phyloP scores from a whole-genome alignment of 2,329 filamentous ascomycete genomes.

The Aspergillus fumigatus region DNA sequence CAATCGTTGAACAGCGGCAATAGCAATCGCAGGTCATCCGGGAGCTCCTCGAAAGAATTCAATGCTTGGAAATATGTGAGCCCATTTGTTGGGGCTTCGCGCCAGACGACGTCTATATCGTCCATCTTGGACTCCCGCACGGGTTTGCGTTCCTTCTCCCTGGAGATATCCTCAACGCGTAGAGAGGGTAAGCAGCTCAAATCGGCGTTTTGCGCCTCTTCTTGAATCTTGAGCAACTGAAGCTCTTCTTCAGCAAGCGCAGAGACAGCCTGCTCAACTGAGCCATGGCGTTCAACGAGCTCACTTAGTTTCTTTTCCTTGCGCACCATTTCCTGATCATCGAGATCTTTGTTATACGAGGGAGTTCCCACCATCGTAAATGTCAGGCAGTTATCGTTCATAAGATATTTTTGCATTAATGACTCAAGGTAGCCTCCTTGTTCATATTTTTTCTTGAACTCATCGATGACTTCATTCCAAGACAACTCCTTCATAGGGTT shows the following conservation, averaged over 20 bases:
- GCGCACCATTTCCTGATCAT: conserved; percentile 69
- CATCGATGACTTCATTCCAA: conserved; percentile 83
- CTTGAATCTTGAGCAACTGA: conserved; percentile 74
- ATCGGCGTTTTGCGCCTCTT: conserved; percentile 77
- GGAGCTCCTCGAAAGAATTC: conserved; percentile 71
- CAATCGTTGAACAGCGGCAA: conserved; percentile 88
- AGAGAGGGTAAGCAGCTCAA: conserved; percentile 84
- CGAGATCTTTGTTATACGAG: conserved; percentile 68
- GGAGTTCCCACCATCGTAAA: conserved; percentile 92
- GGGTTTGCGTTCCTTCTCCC: conserved; percentile 71
- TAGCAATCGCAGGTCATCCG: conserved; percentile 76
- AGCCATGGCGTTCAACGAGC: conserved; percentile 63
- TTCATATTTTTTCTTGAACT: conserved; percentile 73
- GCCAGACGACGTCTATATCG: conserved; percentile 75
- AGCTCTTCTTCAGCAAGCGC: conserved; percentile 74
- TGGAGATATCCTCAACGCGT: conserved; percentile 81
- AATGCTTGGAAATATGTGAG: conserved; percentile 93
- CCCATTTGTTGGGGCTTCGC: conserved; percentile 88
- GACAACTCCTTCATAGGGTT: conserved; percentile 87
- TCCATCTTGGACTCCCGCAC: conserved; percentile 54
- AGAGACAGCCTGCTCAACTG: conserved; percentile 65
- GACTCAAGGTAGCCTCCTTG: conserved; percentile 77
- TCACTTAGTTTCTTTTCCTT: conserved; percentile 70
- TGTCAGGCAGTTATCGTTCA: conserved; percentile 79
- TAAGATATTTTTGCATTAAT: conserved; percentile 81